Evolutionary conservation across 78 protist genomes (phyloP).

Genomic region (Dictyostelium purpureum): DNA sequence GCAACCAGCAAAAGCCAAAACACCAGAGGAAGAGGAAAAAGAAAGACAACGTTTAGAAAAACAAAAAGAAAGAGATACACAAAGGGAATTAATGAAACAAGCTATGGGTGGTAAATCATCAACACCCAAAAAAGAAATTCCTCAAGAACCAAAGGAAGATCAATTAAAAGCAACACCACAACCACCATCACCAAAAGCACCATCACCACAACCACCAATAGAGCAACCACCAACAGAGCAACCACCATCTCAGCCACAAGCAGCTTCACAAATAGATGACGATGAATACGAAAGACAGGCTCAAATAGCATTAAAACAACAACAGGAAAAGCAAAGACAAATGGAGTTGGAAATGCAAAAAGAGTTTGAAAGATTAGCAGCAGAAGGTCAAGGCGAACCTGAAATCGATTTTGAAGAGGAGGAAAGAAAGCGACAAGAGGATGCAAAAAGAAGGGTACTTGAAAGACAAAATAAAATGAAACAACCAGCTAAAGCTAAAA

Average conservation of each 20-base stretch:
- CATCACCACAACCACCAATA: neutral
- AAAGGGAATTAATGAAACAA: constrained; percentile 42
- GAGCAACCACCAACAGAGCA: neutral
- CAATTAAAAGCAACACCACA: neutral
- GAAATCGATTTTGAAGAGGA: neutral
- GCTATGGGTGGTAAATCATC: neutral
- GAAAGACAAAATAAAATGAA: neutral
- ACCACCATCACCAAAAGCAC: neutral
- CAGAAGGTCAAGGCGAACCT: neutral
- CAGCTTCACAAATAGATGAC: neutral
- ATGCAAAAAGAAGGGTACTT: neutral
- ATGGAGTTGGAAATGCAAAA: constrained; percentile 20
- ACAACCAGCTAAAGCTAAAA: neutral
- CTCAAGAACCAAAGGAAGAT: neutral
- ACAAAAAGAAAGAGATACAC: constrained; percentile 63
- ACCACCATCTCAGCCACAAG: neutral
- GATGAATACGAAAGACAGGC: constrained; percentile 19
- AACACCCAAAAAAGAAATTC: neutral
- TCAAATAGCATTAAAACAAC: neutral
- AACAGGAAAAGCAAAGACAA: constrained; percentile 26
- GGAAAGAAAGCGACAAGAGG: neutral
- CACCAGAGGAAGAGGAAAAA: constrained; percentile 28
- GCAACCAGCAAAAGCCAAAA: neutral
- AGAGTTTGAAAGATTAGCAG: constrained; percentile 36
- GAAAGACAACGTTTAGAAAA: constrained; percentile 12